Percentiles rank a stretch among this genome's conserved stretches.
Evolutionary conservation across 1,284 basidiomycete species (phyloP).

Genomic region (Ganoderma meredithae): DNA sequence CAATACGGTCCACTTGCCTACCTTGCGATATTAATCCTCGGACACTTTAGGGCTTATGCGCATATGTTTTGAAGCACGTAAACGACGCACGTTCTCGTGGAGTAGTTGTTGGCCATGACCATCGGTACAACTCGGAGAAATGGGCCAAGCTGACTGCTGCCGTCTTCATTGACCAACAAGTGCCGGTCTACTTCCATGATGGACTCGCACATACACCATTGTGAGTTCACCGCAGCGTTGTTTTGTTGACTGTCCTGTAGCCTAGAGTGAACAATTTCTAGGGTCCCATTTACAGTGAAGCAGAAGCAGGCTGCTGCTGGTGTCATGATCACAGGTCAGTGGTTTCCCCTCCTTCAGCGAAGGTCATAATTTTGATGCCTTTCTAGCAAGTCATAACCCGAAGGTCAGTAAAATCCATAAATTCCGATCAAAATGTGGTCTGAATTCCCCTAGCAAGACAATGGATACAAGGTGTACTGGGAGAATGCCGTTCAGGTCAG

Average conservation of each 20-base stretch:
- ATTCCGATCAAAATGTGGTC: not conserved
- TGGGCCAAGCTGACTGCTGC: constrained; percentile 81
- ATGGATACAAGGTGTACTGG: constrained; percentile 92
- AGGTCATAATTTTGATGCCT: not conserved
- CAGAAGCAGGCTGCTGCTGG: constrained; percentile 75
- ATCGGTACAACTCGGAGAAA: constrained; percentile 76
- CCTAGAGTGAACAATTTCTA: constrained; percentile 35
- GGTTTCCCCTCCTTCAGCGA: not conserved
- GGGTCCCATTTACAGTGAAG: constrained; percentile 82
- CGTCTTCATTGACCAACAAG: constrained; percentile 66
- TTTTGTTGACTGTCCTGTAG: not conserved
- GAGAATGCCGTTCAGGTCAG: constrained; percentile 82
- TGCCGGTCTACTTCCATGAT: constrained; percentile 75
- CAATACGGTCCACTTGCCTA: not conserved
- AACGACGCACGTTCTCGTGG: constrained; percentile 63
- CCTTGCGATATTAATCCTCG: not conserved
- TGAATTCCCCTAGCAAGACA: constrained; percentile 66
- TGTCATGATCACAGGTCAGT: constrained; percentile 85
- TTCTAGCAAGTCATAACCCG: constrained; percentile 81
- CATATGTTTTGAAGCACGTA: constrained; percentile 68
- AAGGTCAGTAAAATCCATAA: constrained; percentile 56
- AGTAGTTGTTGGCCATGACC: constrained; percentile 84
- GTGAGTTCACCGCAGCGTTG: constrained; percentile 48
- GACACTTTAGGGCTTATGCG: constrained; percentile 70
- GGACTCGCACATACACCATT: constrained; percentile 84